These are phyloP conservation scores for Penicillium psychrosexuale DNA, from an alignment of 2,329 filamentous ascomycete species.

Conservation along the genomic window DNA sequence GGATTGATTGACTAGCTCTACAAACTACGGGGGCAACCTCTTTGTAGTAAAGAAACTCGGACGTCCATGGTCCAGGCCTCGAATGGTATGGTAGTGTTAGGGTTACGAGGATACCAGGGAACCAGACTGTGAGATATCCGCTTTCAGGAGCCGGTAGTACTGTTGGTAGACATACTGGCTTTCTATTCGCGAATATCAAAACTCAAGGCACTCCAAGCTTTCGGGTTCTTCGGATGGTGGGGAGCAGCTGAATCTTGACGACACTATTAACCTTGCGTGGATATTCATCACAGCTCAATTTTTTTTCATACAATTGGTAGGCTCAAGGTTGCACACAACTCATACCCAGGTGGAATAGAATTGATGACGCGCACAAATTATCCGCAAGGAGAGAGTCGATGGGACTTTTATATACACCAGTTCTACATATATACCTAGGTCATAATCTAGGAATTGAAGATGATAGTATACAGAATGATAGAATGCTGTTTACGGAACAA, in stretches of 20 bases:
- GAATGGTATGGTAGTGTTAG: slow-evolving; percentile 8
- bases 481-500: not conserved
- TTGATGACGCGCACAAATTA: slow-evolving; percentile 25
- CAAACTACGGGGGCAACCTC: not conserved
- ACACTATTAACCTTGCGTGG: not conserved
- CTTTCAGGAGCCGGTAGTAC: slow-evolving; percentile 13
- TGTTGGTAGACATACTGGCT: not conserved
- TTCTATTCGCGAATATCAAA: not conserved
- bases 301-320: not conserved
- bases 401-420: not conserved
- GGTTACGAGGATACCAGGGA: slow-evolving; percentile 3
- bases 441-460: not conserved
- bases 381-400: not conserved
- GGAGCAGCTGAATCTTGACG: slow-evolving; percentile 2
- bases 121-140: slow-evolving; percentile 6
- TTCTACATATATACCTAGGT: not conserved
- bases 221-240: slow-evolving; percentile 10
- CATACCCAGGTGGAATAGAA: not conserved
- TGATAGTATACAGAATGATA: no score
- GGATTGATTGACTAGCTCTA: not conserved
- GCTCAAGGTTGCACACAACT: slow-evolving; percentile 15
- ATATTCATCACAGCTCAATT: not conserved
- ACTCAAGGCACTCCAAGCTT: slow-evolving; percentile 5
- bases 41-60: slow-evolving; percentile 4
- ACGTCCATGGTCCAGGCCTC: slow-evolving; percentile 13